Evolutionary conservation across 108 stramenopile genomes (phyloP), one percentile per base, ranked within the genome.

Genomic region (Cyclotella atomus): DNA sequence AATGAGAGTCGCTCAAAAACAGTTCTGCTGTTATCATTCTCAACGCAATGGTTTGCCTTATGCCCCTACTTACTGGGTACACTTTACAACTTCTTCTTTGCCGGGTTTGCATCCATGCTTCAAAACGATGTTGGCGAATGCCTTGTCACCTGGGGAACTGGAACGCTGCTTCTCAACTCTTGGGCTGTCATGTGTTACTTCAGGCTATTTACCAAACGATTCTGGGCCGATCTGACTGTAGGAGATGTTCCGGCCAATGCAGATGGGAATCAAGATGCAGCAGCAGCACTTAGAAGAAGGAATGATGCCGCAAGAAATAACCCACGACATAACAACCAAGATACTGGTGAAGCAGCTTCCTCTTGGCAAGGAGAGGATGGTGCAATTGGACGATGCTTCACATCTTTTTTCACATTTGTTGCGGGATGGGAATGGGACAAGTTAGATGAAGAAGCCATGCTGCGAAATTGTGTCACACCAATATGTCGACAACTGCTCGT

Each of bases 391-490:
- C 75, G 70, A 16, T 85, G 91, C 79, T 75, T 86, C 44, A 70
- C 76, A 19, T 50, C 82, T 32, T 73, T 83, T 72, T 59, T 47
- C 23, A 63, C 57, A 0, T 67, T 88, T 50, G 16, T 87, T 21
- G 10, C 70, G 1, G 61, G 80, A 15, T 88, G 87, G 87, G 88
- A 95, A 77, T 95, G 88, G 88, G 91, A 92, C 71, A 70, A 82
- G 43, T 77, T 92, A 8, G 91, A 95, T 62, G 70, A 47, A 9
- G 68, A 52, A 3, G 62, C 75, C 9, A 70, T 95, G 46, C 50
- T 92, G 27, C 67, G 83, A 36, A 82, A 95, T 55, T 88, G 81
- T 74, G 65, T 80, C n/a, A 2, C 71, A 52, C 94, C 90, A 4
- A 74, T 92, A 5, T 55, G 79, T 10, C 72, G 65, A 43, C 75